Base-by-base conservation (phyloP, 176 grass and related monocot genomes). In the Eragrostis nindensis region DNA sequence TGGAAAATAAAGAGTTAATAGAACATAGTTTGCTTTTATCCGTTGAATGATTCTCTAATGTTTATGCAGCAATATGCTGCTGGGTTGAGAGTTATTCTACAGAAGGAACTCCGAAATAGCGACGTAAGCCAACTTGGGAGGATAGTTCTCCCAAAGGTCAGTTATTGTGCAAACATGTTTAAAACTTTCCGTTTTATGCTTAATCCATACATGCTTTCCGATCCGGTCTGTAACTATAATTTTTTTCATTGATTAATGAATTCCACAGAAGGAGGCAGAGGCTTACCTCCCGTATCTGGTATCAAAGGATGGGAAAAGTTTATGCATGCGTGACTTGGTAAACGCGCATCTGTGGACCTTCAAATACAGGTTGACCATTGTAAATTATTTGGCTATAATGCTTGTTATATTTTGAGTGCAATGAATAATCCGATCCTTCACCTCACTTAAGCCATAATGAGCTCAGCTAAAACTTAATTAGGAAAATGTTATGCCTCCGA, bases 111-210 rank as follows among this genome's bases (percentile, higher is more conserved):
- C 9, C 90, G 87, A 57, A 85, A 91, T 49, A 99, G 92, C 36
- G 97, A 99, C 25, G 85, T 91, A 68, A 91, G 93, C 77, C 86
- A 92, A 44, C 87, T 99, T 59, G 93, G 91, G 38, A 92, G 97
- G 82, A 96, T 99, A 66, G 80, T 99, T 77, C 87, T 99, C 70
- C 97, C 97, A 1, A 99, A 99, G 93, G 97, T 93, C 54, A 86
- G 72, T 85, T 66, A 50, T 80, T 69, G 12, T 74, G 62, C 77
- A 77, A 77, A 81, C 7, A 52, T 16, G 30, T 71, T 74, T 49
- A 14, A 76, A 12, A 66, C 43, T 52, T 63, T 18, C 49, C 25
- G 24, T 79, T 67, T 56, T 56, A 54, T n/a, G 13, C 44, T 27
- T 74, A 66, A 64, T 83, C 12, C 48, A 56, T 82, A 77, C 41